These are phyloP conservation scores for Articulospora tetracladia DNA, from an alignment of 495 filamentous ascomycete species.

Conservation along the genomic window DNA sequence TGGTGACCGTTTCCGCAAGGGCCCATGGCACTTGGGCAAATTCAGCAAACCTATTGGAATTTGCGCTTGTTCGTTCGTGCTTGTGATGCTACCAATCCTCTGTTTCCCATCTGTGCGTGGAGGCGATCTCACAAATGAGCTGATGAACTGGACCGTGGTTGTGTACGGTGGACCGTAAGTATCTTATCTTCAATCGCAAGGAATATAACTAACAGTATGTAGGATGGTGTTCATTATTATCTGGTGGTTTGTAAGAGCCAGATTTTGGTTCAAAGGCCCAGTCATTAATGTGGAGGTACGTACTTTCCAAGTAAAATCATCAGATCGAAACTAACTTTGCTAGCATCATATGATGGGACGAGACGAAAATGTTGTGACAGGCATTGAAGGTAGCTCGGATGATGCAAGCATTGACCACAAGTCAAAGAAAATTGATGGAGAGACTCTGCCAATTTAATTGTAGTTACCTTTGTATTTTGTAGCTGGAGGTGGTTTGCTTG, in stretches of 20 bases:
- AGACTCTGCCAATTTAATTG: not conserved
- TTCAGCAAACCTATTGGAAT: constrained; percentile 60
- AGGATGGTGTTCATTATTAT: constrained; percentile 55
- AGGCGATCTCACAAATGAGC: constrained; percentile 47
- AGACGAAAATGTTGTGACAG: constrained; percentile 5
- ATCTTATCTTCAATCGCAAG: constrained; percentile 16
- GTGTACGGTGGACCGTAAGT: constrained; percentile 62
- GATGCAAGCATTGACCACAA: not conserved
- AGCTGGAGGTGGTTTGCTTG: not conserved
- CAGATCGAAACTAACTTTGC: constrained; percentile 2
- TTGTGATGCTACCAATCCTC: constrained; percentile 71
- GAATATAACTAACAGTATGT: constrained; percentile 19
- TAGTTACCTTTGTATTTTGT: not conserved
- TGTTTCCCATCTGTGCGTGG: constrained; percentile 63
- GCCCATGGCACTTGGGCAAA: constrained; percentile 71
- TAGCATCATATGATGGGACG: constrained; percentile 22
- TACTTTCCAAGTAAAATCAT: not conserved
- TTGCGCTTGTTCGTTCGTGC: constrained; percentile 57
- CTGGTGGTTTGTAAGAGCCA: constrained; percentile 68
- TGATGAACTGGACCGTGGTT: constrained; percentile 76
- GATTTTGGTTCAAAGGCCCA: constrained; percentile 72
- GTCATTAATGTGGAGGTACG: constrained; percentile 57
- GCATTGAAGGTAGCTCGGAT: constrained; percentile 8
- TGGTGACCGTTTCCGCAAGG: constrained; percentile 61
- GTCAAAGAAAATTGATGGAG: not conserved